Evolutionary conservation across 2,329 filamentous ascomycete species (phyloP).

Genomic region (Xylaria sp.): DNA sequence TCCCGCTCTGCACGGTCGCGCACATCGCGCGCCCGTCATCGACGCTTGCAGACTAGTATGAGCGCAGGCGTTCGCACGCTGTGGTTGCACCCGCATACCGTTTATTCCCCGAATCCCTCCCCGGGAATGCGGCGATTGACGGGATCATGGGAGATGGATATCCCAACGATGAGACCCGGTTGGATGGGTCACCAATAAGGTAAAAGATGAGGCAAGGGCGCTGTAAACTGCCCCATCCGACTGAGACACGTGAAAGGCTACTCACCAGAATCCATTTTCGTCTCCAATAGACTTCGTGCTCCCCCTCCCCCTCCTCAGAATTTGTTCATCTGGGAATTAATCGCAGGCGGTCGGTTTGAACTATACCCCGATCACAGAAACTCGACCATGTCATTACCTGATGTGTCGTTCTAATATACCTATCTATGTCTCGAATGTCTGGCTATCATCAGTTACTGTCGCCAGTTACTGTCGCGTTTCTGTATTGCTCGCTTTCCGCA

Average conservation of each 20-base stretch:
- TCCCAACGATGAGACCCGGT: slow-evolving; percentile 30
- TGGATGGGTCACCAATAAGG: slow-evolving; percentile 32
- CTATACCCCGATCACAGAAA: neutral
- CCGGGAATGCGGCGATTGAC: slow-evolving; percentile 25
- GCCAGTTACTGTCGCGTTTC: too few species aligned
- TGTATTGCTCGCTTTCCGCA: neutral
- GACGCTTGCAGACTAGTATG: neutral
- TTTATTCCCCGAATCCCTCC: slow-evolving; percentile 9
- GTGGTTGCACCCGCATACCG: slow-evolving; percentile 20
- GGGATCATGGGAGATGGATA: slow-evolving; percentile 21
- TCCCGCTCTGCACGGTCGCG: slow-evolving; percentile 3
- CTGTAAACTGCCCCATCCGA: slow-evolving; percentile 6
- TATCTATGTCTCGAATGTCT: too few species aligned
- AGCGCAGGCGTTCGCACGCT: slow-evolving; percentile 18
- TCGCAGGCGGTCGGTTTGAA: neutral
- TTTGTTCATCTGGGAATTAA: neutral
- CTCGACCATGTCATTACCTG: neutral
- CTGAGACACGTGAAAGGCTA: slow-evolving; percentile 3
- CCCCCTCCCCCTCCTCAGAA: neutral
- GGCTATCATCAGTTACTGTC: too few species aligned
- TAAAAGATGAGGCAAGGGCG: slow-evolving; percentile 6
- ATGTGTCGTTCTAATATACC: too few species aligned
- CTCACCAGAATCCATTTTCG: slow-evolving; percentile 3
- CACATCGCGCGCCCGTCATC: neutral
- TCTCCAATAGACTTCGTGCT: neutral